Conservation (phyloP, 768 basidiomycete species). For the Tricholoma hemisulphureum region DNA sequence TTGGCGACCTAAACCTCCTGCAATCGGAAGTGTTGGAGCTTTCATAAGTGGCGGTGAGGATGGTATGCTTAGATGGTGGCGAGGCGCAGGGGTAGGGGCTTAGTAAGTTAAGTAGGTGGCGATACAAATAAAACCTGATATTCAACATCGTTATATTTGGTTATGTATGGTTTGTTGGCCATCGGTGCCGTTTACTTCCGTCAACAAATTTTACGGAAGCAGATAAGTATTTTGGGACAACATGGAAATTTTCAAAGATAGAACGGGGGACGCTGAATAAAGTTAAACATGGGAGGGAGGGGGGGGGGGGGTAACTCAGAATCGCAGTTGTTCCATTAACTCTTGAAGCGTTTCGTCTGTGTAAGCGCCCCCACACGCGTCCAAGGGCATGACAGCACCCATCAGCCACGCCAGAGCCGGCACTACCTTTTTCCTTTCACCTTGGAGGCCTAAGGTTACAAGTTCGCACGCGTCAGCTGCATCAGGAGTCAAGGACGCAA, state of each 20-base stretch:
- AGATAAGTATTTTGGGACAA: neutral
- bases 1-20: constrained; percentile 67
- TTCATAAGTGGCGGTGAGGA: constrained; percentile 79
- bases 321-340: constrained; percentile 31
- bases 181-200: constrained; percentile 35
- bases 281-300: no score
- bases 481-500: no score
- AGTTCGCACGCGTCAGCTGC: neutral
- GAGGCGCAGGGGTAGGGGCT: constrained; percentile 52
- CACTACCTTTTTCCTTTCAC: constrained; percentile 28
- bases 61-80: constrained; percentile 74
- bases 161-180: constrained; percentile 22
- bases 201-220: constrained; percentile 11
- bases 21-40: constrained; percentile 54
- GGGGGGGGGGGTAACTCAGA: no score
- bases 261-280: no score
- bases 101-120: no score
- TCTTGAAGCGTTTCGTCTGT: constrained; percentile 31
- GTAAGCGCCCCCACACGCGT: constrained; percentile 27
- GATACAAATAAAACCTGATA: no score
- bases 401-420: constrained; percentile 41
- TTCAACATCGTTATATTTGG: constrained; percentile 8
- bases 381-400: constrained; percentile 44
- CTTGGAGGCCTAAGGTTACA: constrained; percentile 24
- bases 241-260: neutral